A percentile compares a stretch with the other conserved stretches of the same genome.
Evolutionary conservation across 2,329 filamentous ascomycete genomes (phyloP).

Genomic region (Exophiala phaeomuriformis): DNA sequence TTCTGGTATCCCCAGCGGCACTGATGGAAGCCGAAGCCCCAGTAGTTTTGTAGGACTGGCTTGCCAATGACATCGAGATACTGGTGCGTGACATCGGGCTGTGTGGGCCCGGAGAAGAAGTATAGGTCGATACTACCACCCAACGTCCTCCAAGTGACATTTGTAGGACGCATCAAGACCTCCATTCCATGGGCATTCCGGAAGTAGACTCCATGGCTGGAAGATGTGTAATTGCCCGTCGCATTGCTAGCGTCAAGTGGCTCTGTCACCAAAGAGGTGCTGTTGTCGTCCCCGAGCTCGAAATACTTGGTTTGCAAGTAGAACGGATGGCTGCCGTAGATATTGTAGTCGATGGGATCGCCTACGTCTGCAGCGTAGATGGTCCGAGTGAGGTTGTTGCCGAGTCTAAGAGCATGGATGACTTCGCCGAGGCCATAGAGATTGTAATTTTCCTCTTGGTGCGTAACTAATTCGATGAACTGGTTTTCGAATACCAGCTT

Average conservation of each 20-base stretch:
- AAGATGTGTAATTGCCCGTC: constrained; percentile 46
- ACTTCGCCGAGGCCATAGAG: constrained; percentile 68
- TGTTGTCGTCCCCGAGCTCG: constrained; percentile 44
- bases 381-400: constrained; percentile 64
- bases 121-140: constrained; percentile 74
- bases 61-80: constrained; percentile 65
- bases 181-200: constrained; percentile 73
- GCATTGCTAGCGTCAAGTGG: constrained; percentile 44
- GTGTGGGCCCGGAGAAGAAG: constrained; percentile 67
- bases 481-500: constrained; percentile 68
- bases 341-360: constrained; percentile 56
- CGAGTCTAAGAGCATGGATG: constrained; percentile 63
- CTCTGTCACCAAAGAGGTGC: constrained; percentile 47
- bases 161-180: constrained; percentile 55
- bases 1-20: constrained; percentile 76
- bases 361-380: constrained; percentile 62
- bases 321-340: constrained; percentile 71
- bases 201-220: constrained; percentile 67
- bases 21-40: constrained; percentile 73
- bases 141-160: constrained; percentile 65
- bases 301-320: constrained; percentile 76
- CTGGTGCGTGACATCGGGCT: constrained; percentile 59
- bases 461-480: constrained; percentile 64
- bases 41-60: constrained; percentile 75
- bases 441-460: constrained; percentile 64